phyloP scores from a whole-genome alignment of 306 rosid species.

The Malus sylvestris region DNA sequence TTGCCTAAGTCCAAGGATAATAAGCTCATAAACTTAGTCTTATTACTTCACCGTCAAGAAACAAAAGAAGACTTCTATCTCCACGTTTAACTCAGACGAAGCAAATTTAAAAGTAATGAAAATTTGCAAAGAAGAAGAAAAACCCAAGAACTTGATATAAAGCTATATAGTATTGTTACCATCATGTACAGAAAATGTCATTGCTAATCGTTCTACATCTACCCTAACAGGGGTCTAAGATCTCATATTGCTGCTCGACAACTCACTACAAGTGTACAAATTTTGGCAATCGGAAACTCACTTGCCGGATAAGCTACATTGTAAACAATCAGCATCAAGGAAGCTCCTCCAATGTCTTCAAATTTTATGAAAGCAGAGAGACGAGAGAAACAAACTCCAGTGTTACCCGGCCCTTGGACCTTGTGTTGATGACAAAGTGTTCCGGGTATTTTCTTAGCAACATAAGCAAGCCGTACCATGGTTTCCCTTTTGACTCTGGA shows the following conservation, averaged over 20 bases:
- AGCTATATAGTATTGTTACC: not conserved
- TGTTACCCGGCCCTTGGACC: conserved; percentile 84
- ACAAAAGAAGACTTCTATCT: not conserved
- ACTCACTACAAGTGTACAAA: not conserved
- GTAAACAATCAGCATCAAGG: not conserved
- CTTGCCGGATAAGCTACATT: not conserved
- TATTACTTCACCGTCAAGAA: not conserved
- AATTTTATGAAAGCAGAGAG: conserved; percentile 63
- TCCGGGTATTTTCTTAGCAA: conserved; percentile 93
- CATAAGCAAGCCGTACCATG: conserved; percentile 94
- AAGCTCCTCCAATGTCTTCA: not conserved
- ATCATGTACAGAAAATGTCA: conserved; percentile 5
- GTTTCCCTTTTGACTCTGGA: conserved; percentile 92
- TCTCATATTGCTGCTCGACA: not conserved
- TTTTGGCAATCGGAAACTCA: not conserved
- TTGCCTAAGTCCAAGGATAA: not conserved
- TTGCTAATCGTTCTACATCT: not conserved
- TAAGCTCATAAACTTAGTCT: not conserved
- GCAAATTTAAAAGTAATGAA: not conserved
- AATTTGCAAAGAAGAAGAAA: not conserved
- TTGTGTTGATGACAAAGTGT: conserved; percentile 93
- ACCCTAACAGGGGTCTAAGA: not conserved
- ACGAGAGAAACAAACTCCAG: conserved; percentile 90
- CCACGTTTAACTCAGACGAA: not conserved
- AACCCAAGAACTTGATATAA: not conserved